phyloP scores from a whole-genome alignment of 306 rosid species.

The Prosopis cineraria region DNA sequence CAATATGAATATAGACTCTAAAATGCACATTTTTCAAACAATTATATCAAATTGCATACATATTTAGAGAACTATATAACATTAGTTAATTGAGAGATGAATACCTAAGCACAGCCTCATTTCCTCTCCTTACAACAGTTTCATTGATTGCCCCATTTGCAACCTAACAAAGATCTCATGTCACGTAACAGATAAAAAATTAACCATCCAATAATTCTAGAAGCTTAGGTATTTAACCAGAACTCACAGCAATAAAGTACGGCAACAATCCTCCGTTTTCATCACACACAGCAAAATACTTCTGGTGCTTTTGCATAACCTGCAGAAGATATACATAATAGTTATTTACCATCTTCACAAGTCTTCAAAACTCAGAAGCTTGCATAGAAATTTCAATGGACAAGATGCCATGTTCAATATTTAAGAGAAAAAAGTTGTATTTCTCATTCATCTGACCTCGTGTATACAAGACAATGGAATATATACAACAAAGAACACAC shows the following conservation, averaged over 20 bases:
- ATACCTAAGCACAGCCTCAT: conserved; percentile 95
- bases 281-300: conserved; percentile 76
- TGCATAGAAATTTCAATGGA: conserved; percentile 1
- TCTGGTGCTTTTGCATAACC: conserved; percentile 99
- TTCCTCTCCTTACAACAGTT: conserved; percentile 76
- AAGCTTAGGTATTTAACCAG: conserved; percentile 24
- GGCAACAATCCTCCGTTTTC: conserved; percentile 69
- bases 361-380: conserved; percentile 17
- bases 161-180: conserved; percentile 52
- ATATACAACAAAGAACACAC: too few species aligned
- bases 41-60: background rate
- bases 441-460: too few species aligned
- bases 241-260: conserved; percentile 86
- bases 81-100: conserved; percentile 10
- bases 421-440: too few species aligned
- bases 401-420: too few species aligned
- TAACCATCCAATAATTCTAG: conserved; percentile 18
- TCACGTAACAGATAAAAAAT: conserved; percentile 25
- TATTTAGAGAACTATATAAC: conserved; percentile 19
- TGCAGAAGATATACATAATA: conserved; percentile 38
- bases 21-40: background rate
- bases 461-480: too few species aligned
- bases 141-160: conserved; percentile 88
- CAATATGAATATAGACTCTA: background rate
- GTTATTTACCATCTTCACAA: conserved; percentile 27